Evolutionary conservation across 2,329 filamentous ascomycete species (phyloP), one percentile per base, ranked within the genome.

Genomic region (Aspergillus sp.): DNA sequence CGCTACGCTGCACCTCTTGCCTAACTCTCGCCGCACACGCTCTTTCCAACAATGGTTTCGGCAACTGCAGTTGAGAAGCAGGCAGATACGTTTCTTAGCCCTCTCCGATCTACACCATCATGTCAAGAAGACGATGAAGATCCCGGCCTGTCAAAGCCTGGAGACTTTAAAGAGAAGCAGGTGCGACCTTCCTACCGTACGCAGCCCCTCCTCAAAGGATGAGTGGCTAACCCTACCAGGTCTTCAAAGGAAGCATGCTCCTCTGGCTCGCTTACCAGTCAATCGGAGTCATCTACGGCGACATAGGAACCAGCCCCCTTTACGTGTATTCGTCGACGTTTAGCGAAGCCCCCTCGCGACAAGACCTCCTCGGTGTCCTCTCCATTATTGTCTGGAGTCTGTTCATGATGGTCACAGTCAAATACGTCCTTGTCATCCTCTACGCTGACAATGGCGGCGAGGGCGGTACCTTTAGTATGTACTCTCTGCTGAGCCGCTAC

Each of bases 291-390:
- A 86, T 86, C 56, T 86, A 86, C 63, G 84, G 84, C n/a, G 84
- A 87, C 61, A 86, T 87, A 63, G 84, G 84, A 22, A 87, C 84
- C 6, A 83, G 79, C 48, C 84, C 84, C 3, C 79, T 87, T 3
- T 87, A 87, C 68, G 84, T 86, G 25, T 86, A 78, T 66, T 86
- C 83, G 5, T 81, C 80, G 0, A 84, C 82, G 1, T 87, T 87
- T 65, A 75, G 73, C 25, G 72, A 74, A 4, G 72, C 76, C 1
- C 82, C 82, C 0, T 72, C 69, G 25, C 72, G 78, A 25, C 71
- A 79, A 7, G 82, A 87, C 64, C 72, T 86, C 1, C 71, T 86
- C 22, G 84, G 84, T 5, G 83, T 80, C 0, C 71, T 85, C 1
- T 86, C 84, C 1, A 73, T 86, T 4, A 81, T 86, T 52, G 79